Evolutionary conservation across 2,329 filamentous ascomycete species (phyloP), one percentile per base, ranked within the genome.

Genomic region (Westerdykella aurantiaca): DNA sequence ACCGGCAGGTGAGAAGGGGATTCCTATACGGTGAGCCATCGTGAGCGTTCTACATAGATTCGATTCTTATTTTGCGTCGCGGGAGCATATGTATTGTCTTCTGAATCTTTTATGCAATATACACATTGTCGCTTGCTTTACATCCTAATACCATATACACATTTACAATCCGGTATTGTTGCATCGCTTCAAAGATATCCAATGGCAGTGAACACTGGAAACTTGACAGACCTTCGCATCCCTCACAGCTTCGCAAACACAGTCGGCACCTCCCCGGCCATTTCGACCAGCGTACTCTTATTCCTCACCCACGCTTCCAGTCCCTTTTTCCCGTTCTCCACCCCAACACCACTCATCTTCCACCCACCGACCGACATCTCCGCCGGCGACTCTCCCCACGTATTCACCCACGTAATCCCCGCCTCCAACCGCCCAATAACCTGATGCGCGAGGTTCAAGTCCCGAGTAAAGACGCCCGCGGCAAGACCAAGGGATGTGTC

Each of bases 361-460:
- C 88, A 95, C 0, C 88, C 88, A 9, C 88, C 88, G 0, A 95
- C 88, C 2, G 85, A 85, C 89, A 95, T 95, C 73, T 95, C 88
- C 0, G 89, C 87, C 0, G 88, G 88, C 39, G 79, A 84, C 71
- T 95, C 88, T n/a, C 89, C 88, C 89, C 89, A 95, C 0, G 86
- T 89, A 66, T 95, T 95, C 41, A 95, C 77, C 88, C 88, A 95
- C 1, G 87, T 94, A 58, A 95, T 95, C 29, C 88, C 88, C 0
- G 88, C 88, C 61, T 94, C 78, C 5, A 95, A 71, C 58, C 80
- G 76, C 18, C 78, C 76, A 34, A 91, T 75, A 1, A 91, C 78
- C 35, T 78, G 73, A 58, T 95, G 87, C 43, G 86, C 88, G 38
- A 77, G 62, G 55, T 86, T 84, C 41, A 95, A 67, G 52, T 94